These are phyloP conservation scores for Polysphondylium violaceum DNA, from an alignment of 78 protist species.

Conservation along the genomic window DNA sequence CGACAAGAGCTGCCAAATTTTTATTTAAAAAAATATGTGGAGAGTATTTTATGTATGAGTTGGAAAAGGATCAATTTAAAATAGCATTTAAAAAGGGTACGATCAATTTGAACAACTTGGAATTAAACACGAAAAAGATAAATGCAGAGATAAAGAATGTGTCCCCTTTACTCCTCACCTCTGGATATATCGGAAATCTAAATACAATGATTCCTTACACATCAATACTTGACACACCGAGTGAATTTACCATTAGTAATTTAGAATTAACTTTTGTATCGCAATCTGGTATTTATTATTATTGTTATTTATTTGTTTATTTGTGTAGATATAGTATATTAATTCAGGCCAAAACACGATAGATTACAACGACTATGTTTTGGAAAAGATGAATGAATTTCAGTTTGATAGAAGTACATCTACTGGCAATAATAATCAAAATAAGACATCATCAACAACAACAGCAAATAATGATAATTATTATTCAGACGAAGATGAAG, in stretches of 20 bases:
- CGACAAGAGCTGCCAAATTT: slow-evolving; percentile 41
- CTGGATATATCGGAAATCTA: slow-evolving; percentile 40
- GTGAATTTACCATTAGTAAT: slow-evolving; percentile 39
- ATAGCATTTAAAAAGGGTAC: slow-evolving; percentile 67
- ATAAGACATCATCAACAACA: neutral
- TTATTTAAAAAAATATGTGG: slow-evolving; percentile 56
- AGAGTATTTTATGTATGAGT: slow-evolving; percentile 42
- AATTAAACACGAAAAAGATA: slow-evolving; percentile 24
- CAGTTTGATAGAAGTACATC: neutral
- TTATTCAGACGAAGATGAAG: slow-evolving; percentile 75
- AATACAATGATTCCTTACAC: slow-evolving; percentile 38
- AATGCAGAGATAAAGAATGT: slow-evolving; percentile 10
- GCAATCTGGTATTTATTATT: neutral
- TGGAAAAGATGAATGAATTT: slow-evolving; percentile 21
- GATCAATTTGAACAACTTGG: slow-evolving; percentile 21
- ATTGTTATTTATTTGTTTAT: neutral
- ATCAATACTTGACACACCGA: slow-evolving; percentile 26
- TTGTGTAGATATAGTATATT: neutral
- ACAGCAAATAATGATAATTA: neutral
- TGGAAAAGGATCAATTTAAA: slow-evolving; percentile 59
- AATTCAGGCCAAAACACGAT: neutral
- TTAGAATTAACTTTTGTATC: slow-evolving; percentile 61
- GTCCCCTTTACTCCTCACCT: slow-evolving; percentile 23
- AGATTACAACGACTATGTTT: slow-evolving; percentile 54
- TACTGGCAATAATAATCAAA: neutral